Percentiles rank a stretch among this genome's conserved stretches.
Conservation (phyloP, 441 rosid genomes). For the Bruguiera hainesii region DNA sequence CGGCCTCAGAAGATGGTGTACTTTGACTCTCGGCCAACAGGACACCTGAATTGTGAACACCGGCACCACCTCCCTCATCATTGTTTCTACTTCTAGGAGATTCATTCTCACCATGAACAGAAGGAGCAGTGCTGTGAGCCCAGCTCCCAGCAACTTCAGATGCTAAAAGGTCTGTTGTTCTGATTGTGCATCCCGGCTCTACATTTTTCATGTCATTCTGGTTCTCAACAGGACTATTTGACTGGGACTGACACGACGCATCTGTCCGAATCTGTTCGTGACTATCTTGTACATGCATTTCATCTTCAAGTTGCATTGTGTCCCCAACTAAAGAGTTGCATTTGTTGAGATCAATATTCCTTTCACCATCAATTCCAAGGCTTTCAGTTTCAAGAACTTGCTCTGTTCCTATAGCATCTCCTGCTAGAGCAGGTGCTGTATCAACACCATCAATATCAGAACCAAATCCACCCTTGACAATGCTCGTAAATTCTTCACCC, state of each 20-base stretch:
- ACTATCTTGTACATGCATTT: slow-evolving; percentile 43
- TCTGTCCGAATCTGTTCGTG: slow-evolving; percentile 32
- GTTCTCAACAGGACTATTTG: slow-evolving; percentile 35
- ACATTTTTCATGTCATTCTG: slow-evolving; percentile 49
- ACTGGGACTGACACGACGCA: slow-evolving; percentile 27
- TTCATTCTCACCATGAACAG: slow-evolving; percentile 71
- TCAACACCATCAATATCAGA: slow-evolving; percentile 72
- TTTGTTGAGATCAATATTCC: slow-evolving; percentile 38
- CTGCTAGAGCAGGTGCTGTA: slow-evolving; percentile 53
- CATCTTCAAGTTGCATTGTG: slow-evolving; percentile 79
- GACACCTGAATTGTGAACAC: slow-evolving; percentile 40
- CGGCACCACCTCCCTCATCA: slow-evolving; percentile 35
- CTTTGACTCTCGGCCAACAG: slow-evolving; percentile 61
- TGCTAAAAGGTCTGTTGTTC: slow-evolving; percentile 77
- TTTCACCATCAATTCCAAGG: slow-evolving; percentile 44
- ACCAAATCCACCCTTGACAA: slow-evolving; percentile 68
- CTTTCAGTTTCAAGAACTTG: slow-evolving; percentile 79
- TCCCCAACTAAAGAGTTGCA: slow-evolving; percentile 48
- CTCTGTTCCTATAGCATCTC: slow-evolving; percentile 68
- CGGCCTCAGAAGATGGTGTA: slow-evolving; percentile 41
- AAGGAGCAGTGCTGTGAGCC: slow-evolving; percentile 85
- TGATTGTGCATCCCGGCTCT: slow-evolving; percentile 58
- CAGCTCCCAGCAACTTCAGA: slow-evolving; percentile 93
- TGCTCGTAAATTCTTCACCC: slow-evolving; percentile 65
- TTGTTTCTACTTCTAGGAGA: slow-evolving; percentile 45